Percentiles rank a stretch among this genome's conserved stretches.
phyloP scores from a whole-genome alignment of 306 rosid species.

The Dryas octopetala region DNA sequence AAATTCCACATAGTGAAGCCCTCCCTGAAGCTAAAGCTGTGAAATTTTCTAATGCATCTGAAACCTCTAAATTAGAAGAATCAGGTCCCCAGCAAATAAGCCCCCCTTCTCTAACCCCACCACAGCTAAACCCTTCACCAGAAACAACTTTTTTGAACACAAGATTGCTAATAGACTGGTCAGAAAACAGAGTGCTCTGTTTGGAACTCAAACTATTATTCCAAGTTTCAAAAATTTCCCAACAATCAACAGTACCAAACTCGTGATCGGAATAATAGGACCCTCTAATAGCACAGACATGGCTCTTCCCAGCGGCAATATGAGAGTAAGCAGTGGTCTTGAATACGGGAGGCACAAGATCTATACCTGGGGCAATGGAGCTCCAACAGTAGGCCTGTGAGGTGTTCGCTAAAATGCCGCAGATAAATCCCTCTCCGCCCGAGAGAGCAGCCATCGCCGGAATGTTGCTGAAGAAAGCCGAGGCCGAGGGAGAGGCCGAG shows the following conservation, averaged over 20 bases:
- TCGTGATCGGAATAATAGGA: constrained; percentile 59
- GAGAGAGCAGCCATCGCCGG: constrained; percentile 90
- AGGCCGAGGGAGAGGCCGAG: constrained; percentile 31
- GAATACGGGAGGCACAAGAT: constrained; percentile 64
- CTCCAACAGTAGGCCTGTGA: constrained; percentile 81
- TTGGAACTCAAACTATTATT: constrained; percentile 44
- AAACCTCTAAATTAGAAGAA: constrained; percentile 43
- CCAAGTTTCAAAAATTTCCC: constrained; percentile 50
- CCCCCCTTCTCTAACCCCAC: constrained; percentile 60
- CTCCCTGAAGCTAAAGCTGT: constrained; percentile 56
- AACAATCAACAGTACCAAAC: constrained; percentile 73
- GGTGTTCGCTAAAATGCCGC: constrained; percentile 75
- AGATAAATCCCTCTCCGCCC: constrained; percentile 75
- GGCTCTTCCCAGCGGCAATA: constrained; percentile 72
- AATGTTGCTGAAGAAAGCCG: constrained; percentile 30
- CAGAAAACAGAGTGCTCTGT: constrained; percentile 42
- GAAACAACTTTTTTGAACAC: constrained; percentile 57
- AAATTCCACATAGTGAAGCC: constrained; percentile 65
- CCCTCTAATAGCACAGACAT: constrained; percentile 86
- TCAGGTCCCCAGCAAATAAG: constrained; percentile 83
- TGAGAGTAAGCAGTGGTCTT: constrained; percentile 54
- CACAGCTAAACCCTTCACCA: constrained; percentile 86
- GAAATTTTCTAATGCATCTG: constrained; percentile 47
- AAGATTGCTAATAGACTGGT: constrained; percentile 40
- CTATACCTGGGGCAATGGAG: constrained; percentile 35